Conservation (phyloP, 2,329 filamentous ascomycete species). For the Cercospora sojina region DNA sequence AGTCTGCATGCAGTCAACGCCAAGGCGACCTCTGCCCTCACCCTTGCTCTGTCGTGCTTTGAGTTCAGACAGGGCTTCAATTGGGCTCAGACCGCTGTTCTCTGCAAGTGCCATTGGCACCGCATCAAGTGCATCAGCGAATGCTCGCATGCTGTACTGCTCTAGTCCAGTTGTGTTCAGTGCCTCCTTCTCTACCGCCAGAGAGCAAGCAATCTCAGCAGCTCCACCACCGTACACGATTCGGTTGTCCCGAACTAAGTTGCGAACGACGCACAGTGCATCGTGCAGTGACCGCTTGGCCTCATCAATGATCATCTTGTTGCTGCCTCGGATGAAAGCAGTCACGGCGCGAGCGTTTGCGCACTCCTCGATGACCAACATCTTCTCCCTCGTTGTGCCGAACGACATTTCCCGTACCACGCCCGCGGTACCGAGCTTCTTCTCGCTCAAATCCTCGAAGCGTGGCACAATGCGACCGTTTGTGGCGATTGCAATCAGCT, state of each 20-base stretch:
- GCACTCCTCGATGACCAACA: conserved; percentile 98
- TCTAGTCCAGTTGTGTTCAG: conserved; percentile 90
- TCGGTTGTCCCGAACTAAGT: conserved; percentile 91
- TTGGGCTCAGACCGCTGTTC: conserved; percentile 94
- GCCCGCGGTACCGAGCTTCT: conserved; percentile 88
- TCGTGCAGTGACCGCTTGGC: conserved; percentile 97
- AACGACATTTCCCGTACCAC: conserved; percentile 94
- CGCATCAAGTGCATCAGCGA: conserved; percentile 88
- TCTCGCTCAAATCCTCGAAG: conserved; percentile 87
- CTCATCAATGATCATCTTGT: conserved; percentile 99
- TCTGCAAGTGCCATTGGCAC: conserved; percentile 95
- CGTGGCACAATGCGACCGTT: conserved; percentile 96
- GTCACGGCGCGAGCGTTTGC: conserved; percentile 97
- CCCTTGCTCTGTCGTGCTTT: conserved; percentile 92
- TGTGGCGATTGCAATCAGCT: conserved; percentile 96
- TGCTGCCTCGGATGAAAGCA: conserved; percentile 92
- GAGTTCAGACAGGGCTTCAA: conserved; percentile 89
- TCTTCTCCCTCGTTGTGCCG: conserved; percentile 97
- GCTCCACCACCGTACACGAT: conserved; percentile 97
- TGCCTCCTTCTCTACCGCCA: conserved; percentile 93
- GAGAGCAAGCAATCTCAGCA: conserved; percentile 93
- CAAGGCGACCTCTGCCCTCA: conserved; percentile 72
- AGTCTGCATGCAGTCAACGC: conserved; percentile 96
- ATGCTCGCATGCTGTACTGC: conserved; percentile 98
- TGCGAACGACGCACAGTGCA: conserved; percentile 94